Conservation (phyloP, 1,284 basidiomycete genomes). For the Somion occarium region DNA sequence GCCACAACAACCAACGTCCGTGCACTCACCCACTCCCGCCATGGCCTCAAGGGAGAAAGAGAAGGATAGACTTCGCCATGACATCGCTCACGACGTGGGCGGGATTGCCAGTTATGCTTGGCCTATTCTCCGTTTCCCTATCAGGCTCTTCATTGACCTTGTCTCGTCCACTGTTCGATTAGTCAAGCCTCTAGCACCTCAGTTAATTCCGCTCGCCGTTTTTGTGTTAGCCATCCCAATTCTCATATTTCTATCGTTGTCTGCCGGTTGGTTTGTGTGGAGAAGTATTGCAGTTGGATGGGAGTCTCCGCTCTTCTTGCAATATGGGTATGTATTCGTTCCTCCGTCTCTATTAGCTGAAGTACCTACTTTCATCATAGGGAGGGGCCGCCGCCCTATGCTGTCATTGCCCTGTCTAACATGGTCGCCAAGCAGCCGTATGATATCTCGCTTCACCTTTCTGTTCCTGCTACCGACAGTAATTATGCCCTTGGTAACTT, state of each 20-base stretch:
- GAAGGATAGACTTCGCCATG: not conserved
- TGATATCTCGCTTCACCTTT: conserved; percentile 62
- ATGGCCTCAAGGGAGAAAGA: not conserved
- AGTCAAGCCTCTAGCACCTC: conserved; percentile 4
- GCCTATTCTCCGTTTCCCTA: conserved; percentile 1
- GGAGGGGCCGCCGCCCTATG: conserved; percentile 59
- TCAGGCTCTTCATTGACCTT: conserved; percentile 1
- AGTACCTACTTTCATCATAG: conserved; percentile 31
- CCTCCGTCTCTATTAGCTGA: not conserved
- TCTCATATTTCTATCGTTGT: conserved; percentile 50
- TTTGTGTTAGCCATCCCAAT: conserved; percentile 41
- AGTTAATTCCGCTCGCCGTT: conserved; percentile 6
- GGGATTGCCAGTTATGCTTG: not conserved
- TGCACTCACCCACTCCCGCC: too few species aligned
- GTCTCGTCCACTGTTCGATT: not conserved
- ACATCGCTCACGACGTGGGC: not conserved
- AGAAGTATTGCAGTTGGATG: conserved; percentile 61
- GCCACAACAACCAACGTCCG: not conserved
- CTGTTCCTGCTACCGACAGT: conserved; percentile 57
- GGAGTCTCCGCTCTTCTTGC: conserved; percentile 60
- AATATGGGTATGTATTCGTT: conserved; percentile 59
- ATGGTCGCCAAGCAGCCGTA: conserved; percentile 62
- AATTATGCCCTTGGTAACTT: conserved; percentile 77
- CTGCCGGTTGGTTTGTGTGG: conserved; percentile 71
- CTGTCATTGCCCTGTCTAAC: conserved; percentile 42